Evolutionary conservation across 305 asterid species (phyloP).

Genomic region (Fraxinus greggii): DNA sequence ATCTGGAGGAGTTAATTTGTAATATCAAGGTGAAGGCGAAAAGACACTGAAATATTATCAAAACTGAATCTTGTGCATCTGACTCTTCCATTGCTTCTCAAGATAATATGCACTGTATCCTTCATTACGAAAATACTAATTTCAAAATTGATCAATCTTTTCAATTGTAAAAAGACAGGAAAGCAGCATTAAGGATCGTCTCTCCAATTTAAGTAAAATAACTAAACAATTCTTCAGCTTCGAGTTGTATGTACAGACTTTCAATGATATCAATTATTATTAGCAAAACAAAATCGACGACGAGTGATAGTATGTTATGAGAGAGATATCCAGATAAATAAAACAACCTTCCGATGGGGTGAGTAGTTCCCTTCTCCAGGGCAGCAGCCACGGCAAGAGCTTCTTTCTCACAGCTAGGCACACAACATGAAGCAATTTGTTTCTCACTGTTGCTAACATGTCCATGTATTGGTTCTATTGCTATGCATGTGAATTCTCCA

Average conservation of each 20-base stretch:
- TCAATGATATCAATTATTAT: neutral
- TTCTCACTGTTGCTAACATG: constrained; percentile 45
- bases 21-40: neutral
- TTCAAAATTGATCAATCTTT: neutral
- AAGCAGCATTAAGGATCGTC: neutral
- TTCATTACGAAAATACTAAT: neutral
- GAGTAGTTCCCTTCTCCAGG: constrained; percentile 99
- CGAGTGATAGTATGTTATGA: neutral
- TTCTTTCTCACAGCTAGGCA: constrained; percentile 93
- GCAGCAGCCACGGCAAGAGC: constrained; percentile 99
- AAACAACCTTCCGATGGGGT: constrained; percentile 95
- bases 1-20: neutral
- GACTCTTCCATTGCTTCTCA: constrained; percentile 4
- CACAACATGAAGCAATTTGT: constrained; percentile 66
- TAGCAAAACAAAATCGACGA: constrained; percentile 3
- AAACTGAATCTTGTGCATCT: neutral
- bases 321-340: constrained; percentile 6
- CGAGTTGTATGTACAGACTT: neutral
- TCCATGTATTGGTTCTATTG: constrained; percentile 98
- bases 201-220: constrained; percentile 1
- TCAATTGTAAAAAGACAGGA: neutral
- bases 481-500: constrained; percentile 95
- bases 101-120: neutral
- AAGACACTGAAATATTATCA: neutral
- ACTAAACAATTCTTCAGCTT: neutral